Conservation (phyloP, 768 basidiomycete genomes). For the Lentinula guzmanii region DNA sequence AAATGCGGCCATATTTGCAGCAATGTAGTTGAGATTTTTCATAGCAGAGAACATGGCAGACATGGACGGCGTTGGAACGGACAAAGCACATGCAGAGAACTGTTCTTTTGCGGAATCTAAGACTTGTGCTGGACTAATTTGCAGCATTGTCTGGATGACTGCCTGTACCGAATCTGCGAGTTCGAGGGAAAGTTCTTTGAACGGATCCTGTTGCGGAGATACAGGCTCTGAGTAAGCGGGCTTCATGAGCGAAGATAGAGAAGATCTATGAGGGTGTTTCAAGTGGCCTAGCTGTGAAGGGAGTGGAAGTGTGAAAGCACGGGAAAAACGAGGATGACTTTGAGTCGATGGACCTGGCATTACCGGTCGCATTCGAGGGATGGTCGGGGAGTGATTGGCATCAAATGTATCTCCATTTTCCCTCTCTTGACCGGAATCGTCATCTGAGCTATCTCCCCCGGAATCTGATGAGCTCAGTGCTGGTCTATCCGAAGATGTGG, state of each 20-base stretch:
- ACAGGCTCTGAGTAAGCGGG: constrained; percentile 14
- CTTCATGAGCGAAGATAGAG: constrained; percentile 8
- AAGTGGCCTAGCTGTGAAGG: constrained; percentile 73
- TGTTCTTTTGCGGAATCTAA: constrained; percentile 93
- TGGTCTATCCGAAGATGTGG: constrained; percentile 31
- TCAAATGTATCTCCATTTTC: constrained; percentile 15
- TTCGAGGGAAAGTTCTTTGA: constrained; percentile 75
- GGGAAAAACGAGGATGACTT: constrained; percentile 51
- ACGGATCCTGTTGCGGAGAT: constrained; percentile 28
- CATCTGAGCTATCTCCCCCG: constrained; percentile 44
- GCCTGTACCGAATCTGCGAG: constrained; percentile 88
- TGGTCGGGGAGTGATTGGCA: constrained; percentile 10
- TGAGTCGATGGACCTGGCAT: constrained; percentile 4
- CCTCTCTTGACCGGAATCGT: constrained; percentile 26
- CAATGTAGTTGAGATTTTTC: constrained; percentile 92
- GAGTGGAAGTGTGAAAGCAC: constrained; percentile 77
- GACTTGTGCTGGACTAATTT: constrained; percentile 84
- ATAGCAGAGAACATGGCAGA: constrained; percentile 86
- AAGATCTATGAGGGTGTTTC: constrained; percentile 54
- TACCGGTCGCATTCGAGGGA: neutral
- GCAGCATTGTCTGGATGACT: constrained; percentile 86
- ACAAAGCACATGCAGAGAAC: constrained; percentile 82
- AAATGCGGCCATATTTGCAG: constrained; percentile 71
- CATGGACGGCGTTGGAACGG: constrained; percentile 83
- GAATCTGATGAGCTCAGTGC: constrained; percentile 41